Percentiles rank a stretch among this genome's conserved stretches.
Conservation (phyloP, 1,284 basidiomycete species). For the Puccinia polysora region DNA sequence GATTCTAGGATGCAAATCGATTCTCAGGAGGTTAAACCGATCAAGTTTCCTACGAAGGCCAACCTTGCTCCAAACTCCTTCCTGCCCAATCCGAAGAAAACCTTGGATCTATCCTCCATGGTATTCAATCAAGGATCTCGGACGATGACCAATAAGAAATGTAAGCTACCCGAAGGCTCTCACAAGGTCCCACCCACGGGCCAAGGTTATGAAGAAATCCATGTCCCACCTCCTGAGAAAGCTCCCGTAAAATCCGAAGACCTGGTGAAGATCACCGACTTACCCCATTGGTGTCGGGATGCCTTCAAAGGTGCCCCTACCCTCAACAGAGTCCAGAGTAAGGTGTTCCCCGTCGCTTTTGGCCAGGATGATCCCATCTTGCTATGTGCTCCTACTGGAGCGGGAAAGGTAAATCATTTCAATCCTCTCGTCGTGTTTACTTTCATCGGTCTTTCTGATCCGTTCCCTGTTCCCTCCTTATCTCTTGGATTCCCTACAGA, state of each 20-base stretch:
- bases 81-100: slow-evolving; percentile 71
- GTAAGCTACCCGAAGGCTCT: slow-evolving; percentile 92
- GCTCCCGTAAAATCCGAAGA: slow-evolving; percentile 61
- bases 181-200: slow-evolving; percentile 77
- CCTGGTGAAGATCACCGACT: slow-evolving; percentile 66
- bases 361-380: slow-evolving; percentile 85
- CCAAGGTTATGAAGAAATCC: slow-evolving; percentile 98
- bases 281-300: slow-evolving; percentile 81
- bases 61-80: slow-evolving; percentile 83
- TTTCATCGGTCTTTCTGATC: background rate
- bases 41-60: slow-evolving; percentile 72
- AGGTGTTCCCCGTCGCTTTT: slow-evolving; percentile 86
- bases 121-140: slow-evolving; percentile 93
- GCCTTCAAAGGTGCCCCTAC: slow-evolving; percentile 70
- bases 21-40: slow-evolving; percentile 43
- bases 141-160: slow-evolving; percentile 97
- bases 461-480: background rate
- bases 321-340: slow-evolving; percentile 90
- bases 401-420: slow-evolving; percentile 64
- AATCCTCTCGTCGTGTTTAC: background rate
- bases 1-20: slow-evolving; percentile 69
- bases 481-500: slow-evolving; percentile 56
- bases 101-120: slow-evolving; percentile 88
- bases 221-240: slow-evolving; percentile 88
- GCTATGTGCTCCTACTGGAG: slow-evolving; percentile 95